Base-by-base conservation (phyloP, 2,329 filamentous ascomycete genomes). In the Exophiala calicioides region DNA sequence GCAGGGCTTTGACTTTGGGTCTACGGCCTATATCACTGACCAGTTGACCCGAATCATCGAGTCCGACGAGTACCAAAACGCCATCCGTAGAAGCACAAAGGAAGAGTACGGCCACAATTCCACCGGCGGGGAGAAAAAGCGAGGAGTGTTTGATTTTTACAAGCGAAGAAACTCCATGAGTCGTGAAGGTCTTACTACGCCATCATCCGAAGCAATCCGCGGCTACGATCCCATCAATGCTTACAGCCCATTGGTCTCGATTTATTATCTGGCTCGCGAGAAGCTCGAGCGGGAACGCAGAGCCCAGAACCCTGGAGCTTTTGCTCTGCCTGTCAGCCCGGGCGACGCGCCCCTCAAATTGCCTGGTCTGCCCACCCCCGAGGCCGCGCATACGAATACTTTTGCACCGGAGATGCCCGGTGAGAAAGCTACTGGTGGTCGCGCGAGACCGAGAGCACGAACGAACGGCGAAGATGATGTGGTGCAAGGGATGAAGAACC, bases 1-100 rank as follows among this genome's bases (percentile, higher is more conserved):
- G 93, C 94, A 90, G 18, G 93, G 93, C 2, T 98, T 98, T 66
- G 95, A 97, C 66, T 98, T 97, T 71, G 93, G 93, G 1, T 79
- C 88, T 0, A 79, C 89, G 1, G 90, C 96, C 42, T 80, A 81
- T 46, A 96, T 98, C 62, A 84, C 81, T 46, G 73, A 81, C 2
- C 88, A 96, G 63, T 78, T 98, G 32, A 87, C 83, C 7, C 87
- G 86, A 54, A 80, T 90, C n/a, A 80, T 98, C 50, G 87, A 94
- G 60, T 96, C 90, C 0, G 90, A 95, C 5, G 91, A 97, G 30
- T 98, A 98, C 59, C 89, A 95, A 60, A 82, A 84, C 48, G 90
- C 89, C 4, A 76, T 95, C n/a, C 80, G 82, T 44, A 70, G 84
- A 9, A 80, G 82, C 82, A 60, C 82, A 79, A 61, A 88, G 83